Conservation (phyloP, 2,329 filamentous ascomycete species). For the Sporothrix brasiliensis region DNA sequence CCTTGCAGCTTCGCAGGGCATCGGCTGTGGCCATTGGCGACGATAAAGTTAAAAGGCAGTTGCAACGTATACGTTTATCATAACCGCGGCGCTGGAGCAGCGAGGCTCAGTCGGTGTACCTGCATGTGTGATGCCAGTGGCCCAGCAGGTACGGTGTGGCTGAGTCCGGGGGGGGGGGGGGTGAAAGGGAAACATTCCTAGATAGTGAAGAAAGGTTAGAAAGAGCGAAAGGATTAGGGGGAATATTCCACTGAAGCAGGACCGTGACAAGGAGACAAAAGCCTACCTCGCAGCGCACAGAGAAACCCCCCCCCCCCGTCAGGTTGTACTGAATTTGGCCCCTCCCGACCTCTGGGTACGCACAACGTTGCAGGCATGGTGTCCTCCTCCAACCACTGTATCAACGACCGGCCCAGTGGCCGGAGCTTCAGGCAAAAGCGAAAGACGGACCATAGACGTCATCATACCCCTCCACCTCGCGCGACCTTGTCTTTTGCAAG, state of each 20-base stretch:
- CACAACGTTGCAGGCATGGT: conserved; percentile 23
- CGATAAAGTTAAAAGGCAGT: not conserved
- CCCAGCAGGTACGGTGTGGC: conserved; percentile 27
- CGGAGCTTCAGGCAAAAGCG: not conserved
- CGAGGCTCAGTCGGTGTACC: conserved; percentile 23
- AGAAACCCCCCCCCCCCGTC: not conserved
- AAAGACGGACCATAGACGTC: conserved; percentile 20
- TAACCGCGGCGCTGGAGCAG: not conserved
- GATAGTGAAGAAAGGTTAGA: not conserved
- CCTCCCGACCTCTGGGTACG: not conserved
- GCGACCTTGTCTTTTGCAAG: not conserved
- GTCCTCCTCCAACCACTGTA: not conserved
- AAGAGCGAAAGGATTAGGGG: not conserved
- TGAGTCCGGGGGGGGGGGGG: conserved; percentile 3
- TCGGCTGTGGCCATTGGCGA: not conserved
- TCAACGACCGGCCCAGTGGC: too few species aligned
- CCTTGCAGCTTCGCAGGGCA: not conserved
- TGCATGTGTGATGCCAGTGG: conserved; percentile 18
- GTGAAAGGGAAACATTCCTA: not conserved
- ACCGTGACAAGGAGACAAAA: not conserved
- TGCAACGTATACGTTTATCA: not conserved
- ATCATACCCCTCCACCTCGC: conserved; percentile 9
- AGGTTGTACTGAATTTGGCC: not conserved
- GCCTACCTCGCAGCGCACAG: not conserved
- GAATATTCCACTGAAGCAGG: not conserved